phyloP scores from a whole-genome alignment of 768 basidiomycete species.

The Dioszegia hungarica region DNA sequence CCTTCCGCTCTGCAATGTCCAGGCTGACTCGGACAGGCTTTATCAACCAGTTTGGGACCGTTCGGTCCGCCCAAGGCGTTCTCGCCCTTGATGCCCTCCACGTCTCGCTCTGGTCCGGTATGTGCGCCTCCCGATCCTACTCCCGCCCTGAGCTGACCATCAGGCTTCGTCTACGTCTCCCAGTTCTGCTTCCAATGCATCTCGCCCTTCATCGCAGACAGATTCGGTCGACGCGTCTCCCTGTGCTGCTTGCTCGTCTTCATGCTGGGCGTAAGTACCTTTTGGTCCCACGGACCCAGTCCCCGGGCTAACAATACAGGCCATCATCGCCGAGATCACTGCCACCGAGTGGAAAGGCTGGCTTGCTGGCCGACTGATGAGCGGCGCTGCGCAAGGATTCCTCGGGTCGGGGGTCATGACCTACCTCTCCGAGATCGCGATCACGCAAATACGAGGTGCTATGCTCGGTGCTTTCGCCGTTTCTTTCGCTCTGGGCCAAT shows the following conservation, averaged over 20 bases:
- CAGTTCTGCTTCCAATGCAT: slow-evolving; percentile 1
- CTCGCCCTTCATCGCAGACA: slow-evolving; percentile 13
- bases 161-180: slow-evolving; percentile 2
- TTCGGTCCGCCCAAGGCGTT: neutral
- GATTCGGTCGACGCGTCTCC: slow-evolving; percentile 11
- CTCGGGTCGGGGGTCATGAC: neutral
- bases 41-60: slow-evolving; percentile 11
- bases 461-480: slow-evolving; percentile 12
- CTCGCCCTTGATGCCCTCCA: slow-evolving; percentile 5
- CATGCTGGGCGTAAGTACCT: slow-evolving; percentile 2
- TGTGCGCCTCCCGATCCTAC: neutral
- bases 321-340: slow-evolving; percentile 15
- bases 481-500: slow-evolving; percentile 9
- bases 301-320: neutral
- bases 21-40: slow-evolving; percentile 1
- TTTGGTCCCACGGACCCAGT: neutral
- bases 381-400: neutral
- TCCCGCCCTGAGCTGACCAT: neutral
- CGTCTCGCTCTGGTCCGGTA: slow-evolving; percentile 15
- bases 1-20: too few relatives aligned
- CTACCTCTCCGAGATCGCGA: slow-evolving; percentile 20
- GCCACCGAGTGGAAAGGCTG: slow-evolving; percentile 21
- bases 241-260: slow-evolving; percentile 11
- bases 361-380: slow-evolving; percentile 12
- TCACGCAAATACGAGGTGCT: slow-evolving; percentile 14